A percentile compares a stretch with the other conserved stretches of the same genome.
phyloP scores from a whole-genome alignment of 805 yeast genomes.

The Yamadazyma paraphyllophila region DNA sequence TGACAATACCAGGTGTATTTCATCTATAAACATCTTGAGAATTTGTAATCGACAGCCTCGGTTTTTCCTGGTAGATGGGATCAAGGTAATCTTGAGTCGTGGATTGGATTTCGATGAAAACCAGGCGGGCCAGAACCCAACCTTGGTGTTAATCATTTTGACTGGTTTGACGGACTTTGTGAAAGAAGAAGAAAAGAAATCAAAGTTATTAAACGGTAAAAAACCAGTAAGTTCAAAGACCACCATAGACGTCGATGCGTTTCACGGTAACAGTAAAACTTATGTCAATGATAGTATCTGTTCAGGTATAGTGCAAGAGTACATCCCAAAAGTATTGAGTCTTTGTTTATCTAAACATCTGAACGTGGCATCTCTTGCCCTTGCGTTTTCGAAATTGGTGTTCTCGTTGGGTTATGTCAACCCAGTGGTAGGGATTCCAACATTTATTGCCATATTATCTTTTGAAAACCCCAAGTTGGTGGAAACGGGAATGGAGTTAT shows the following conservation, averaged over 20 bases:
- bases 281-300: constrained; percentile 68
- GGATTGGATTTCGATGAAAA: constrained; percentile 37
- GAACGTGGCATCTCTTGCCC: constrained; percentile 48
- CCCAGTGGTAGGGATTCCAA: constrained; percentile 68
- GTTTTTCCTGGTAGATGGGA: constrained; percentile 57
- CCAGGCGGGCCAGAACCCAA: constrained; percentile 31
- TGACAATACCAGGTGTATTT: constrained; percentile 35
- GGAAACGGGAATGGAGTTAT: constrained; percentile 50
- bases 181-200: constrained; percentile 50
- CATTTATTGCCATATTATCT: constrained; percentile 67
- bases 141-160: background rate
- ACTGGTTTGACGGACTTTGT: constrained; percentile 49
- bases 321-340: constrained; percentile 46
- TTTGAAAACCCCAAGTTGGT: constrained; percentile 45
- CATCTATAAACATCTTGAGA: constrained; percentile 57
- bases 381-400: constrained; percentile 53
- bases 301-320: constrained; percentile 68
- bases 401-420: constrained; percentile 69
- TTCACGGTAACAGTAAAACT: constrained; percentile 51
- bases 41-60: constrained; percentile 65
- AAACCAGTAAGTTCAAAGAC: constrained; percentile 22
- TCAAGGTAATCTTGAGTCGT: constrained; percentile 50
- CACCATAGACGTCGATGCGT: constrained; percentile 38
- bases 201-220: constrained; percentile 40
- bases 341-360: constrained; percentile 48